Evolutionary conservation across 257 asterid species (phyloP).

Genomic region (Jacaranda mimosifolia): DNA sequence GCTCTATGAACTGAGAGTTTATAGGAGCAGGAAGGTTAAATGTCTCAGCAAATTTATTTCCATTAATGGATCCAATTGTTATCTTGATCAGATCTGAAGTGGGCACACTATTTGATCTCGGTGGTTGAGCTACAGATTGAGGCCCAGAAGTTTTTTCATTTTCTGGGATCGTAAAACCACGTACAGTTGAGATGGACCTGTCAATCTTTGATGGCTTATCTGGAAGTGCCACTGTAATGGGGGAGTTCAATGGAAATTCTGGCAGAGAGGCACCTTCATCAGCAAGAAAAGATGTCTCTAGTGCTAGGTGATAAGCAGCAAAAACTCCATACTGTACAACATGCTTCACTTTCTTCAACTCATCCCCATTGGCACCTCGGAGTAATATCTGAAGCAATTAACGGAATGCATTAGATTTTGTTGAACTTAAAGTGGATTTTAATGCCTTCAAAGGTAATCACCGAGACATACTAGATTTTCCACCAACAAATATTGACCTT

Average conservation of each 20-base stretch:
- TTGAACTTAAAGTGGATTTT: constrained; percentile 25
- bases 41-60: constrained; percentile 41
- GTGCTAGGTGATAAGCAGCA: constrained; percentile 87
- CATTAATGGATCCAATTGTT: constrained; percentile 40
- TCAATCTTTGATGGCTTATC: constrained; percentile 68
- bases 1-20: constrained; percentile 45
- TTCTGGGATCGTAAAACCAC: constrained; percentile 67
- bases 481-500: constrained; percentile 1
- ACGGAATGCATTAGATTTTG: constrained; percentile 27
- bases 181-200: constrained; percentile 81
- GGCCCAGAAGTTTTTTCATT: constrained; percentile 59
- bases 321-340: constrained; percentile 88
- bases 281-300: constrained; percentile 95
- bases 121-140: constrained; percentile 57
- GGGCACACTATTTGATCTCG: constrained; percentile 67
- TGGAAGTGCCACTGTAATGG: constrained; percentile 79
- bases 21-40: constrained; percentile 36
- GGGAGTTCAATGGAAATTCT: constrained; percentile 68
- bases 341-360: constrained; percentile 90
- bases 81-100: constrained; percentile 47
- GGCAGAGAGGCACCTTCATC: constrained; percentile 96
- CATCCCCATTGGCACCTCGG: constrained; percentile 85
- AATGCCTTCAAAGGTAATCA: background rate
- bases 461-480: background rate
- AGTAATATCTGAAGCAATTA: constrained; percentile 69